Conservation (phyloP, 2,329 filamentous ascomycete genomes). For the Pseudocercospora cruenta region DNA sequence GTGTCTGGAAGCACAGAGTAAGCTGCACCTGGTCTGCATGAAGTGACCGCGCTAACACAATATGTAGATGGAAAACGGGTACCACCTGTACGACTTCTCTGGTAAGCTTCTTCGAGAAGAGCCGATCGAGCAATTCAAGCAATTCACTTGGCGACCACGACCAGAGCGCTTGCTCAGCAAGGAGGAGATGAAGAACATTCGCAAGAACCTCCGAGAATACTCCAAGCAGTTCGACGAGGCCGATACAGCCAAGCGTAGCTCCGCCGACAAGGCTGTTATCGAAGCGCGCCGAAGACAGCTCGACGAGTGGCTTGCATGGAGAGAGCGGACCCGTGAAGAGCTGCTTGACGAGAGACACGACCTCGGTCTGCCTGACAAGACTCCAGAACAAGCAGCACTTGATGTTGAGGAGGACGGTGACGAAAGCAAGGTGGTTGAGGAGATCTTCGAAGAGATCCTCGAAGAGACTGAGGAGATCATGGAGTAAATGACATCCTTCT, state of each 20-base stretch:
- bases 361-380: conserved; percentile 68
- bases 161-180: conserved; percentile 89
- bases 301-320: conserved; percentile 87
- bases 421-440: conserved; percentile 63
- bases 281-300: conserved; percentile 81
- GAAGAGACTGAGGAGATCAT: conserved; percentile 85
- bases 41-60: conserved; percentile 18
- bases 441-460: conserved; percentile 85
- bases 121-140: conserved; percentile 95
- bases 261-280: conserved; percentile 90
- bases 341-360: conserved; percentile 71
- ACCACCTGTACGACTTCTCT: conserved; percentile 96
- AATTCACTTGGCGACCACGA: conserved; percentile 91
- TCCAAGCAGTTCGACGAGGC: conserved; percentile 92
- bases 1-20: conserved; percentile 94
- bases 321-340: conserved; percentile 72
- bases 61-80: conserved; percentile 93
- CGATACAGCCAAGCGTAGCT: conserved; percentile 89
- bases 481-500: conserved; percentile 30
- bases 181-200: conserved; percentile 96
- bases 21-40: conserved; percentile 44
- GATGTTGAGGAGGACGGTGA: conserved; percentile 55
- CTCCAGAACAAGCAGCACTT: conserved; percentile 63
- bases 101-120: conserved; percentile 88
- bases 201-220: conserved; percentile 98